Evolutionary conservation across 78 protist species (phyloP).

Genomic region (Paratrimastix pyriformis): DNA sequence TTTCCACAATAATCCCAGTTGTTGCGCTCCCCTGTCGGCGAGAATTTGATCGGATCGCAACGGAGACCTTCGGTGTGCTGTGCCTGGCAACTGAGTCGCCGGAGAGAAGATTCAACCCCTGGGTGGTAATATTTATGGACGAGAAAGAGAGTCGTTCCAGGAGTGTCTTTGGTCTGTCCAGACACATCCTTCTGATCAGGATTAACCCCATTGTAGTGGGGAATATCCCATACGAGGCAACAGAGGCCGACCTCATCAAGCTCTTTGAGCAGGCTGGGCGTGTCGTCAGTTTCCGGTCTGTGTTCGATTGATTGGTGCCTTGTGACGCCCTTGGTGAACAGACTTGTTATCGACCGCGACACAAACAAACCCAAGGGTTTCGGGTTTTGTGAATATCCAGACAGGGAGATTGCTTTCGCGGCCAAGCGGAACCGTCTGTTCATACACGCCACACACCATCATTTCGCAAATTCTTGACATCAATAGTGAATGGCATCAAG

Average conservation of each 20-base stretch:
- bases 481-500: not conserved
- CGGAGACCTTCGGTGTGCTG: too few species aligned
- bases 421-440: conserved; percentile 57
- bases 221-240: conserved; percentile 77
- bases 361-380: conserved; percentile 65
- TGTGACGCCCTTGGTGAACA: not conserved
- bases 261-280: conserved; percentile 61
- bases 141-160: too few species aligned
- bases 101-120: too few species aligned
- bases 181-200: not conserved
- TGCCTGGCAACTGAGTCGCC: too few species aligned
- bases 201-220: conserved; percentile 49
- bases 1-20: too few species aligned
- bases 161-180: not conserved
- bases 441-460: not conserved
- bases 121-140: too few species aligned
- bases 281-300: conserved; percentile 34
- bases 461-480: not conserved
- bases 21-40: too few species aligned
- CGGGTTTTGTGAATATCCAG: conserved; percentile 75
- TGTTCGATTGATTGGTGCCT: not conserved
- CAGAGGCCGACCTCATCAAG: conserved; percentile 54
- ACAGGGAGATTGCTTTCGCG: conserved; percentile 52
- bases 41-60: too few species aligned
- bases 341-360: conserved; percentile 65